phyloP scores from a whole-genome alignment of 306 rosid species.

The Coriaria nepalensis region DNA sequence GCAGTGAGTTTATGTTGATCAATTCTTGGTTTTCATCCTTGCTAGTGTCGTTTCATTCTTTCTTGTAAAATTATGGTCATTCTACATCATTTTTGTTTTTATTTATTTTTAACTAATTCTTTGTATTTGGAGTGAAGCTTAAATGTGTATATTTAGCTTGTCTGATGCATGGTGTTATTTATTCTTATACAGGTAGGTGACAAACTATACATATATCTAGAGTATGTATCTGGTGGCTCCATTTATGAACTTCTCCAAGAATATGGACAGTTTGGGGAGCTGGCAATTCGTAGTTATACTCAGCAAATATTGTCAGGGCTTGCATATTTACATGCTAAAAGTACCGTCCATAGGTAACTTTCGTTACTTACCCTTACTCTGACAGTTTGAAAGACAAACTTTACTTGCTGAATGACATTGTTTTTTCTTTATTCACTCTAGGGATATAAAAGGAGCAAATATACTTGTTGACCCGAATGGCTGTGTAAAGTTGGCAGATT shows the following conservation, averaged over 20 bases:
- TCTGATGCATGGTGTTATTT: too few species aligned
- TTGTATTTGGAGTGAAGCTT: too few species aligned
- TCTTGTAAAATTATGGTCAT: too few species aligned
- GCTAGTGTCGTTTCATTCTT: too few species aligned
- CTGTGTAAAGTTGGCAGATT: slow-evolving; percentile 83
- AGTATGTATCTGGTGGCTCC: slow-evolving; percentile 97
- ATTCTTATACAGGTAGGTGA: slow-evolving; percentile 24
- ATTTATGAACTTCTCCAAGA: slow-evolving; percentile 45
- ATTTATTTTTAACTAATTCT: too few species aligned
- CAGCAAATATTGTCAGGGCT: slow-evolving; percentile 71
- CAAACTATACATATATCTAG: slow-evolving; percentile 33
- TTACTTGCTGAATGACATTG: neutral
- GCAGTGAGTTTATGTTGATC: slow-evolving; percentile 34
- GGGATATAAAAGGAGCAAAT: slow-evolving; percentile 99
- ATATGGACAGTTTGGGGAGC: slow-evolving; percentile 32
- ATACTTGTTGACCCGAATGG: slow-evolving; percentile 82
- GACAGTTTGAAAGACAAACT: slow-evolving; percentile 6
- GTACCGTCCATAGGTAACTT: slow-evolving; percentile 78
- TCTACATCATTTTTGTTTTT: too few species aligned
- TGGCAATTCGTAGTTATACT: slow-evolving; percentile 37
- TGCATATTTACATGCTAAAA: slow-evolving; percentile 75
- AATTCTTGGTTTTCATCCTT: neutral
- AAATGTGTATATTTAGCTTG: too few species aligned
- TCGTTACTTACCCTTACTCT: slow-evolving; percentile 14
- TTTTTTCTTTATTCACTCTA: slow-evolving; percentile 13